Evolutionary conservation across 192 early-diverging fungal species (phyloP), one percentile per base, ranked within the genome.

Genomic region (Entomortierella beljakovae): DNA sequence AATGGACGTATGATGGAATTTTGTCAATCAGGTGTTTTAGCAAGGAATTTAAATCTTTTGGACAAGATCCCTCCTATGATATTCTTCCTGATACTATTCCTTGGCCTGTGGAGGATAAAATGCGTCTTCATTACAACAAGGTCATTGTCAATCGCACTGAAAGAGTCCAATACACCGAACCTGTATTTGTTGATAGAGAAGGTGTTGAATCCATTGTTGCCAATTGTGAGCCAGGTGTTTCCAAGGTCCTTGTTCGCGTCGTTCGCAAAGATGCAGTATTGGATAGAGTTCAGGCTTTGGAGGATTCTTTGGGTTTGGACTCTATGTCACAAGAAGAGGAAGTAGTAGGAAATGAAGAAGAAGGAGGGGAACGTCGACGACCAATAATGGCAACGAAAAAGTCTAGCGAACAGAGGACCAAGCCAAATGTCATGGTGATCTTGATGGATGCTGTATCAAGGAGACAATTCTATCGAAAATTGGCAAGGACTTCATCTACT

Each of bases 371-470:
- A n/a, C n/a, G n/a, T n/a, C n/a, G n/a, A n/a, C n/a, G n/a, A n/a
- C 10, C 1, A 58, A 58, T 13, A 23, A n/a, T 25, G 15, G 29
- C 15, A 40, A 32, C 42, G 23, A 42, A 7, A 18, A 43, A 40
- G 35, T 11, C 1, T 23, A 61, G 43, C 13, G 43, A 52, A 35
- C 49, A 11, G 8, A 25, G 26, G 13, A 67, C 59, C 23, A 80
- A 72, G 1, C 86, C 83, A 6, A 89, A 89, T 49, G 85, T 87
- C 20, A 54, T 89, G 16, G 82, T 77, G 26, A 34, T 89, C n/a
- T 83, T 87, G 65, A 55, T 89, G 50, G 88, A 89, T 38, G 88
- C 88, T 0, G 75, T 86, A 0, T 81, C 86, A 2, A 85, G 64
- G 28, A 62, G 85, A 8, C 85, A 87, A 61, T 89, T 89, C 35